Percentiles rank a stretch among this genome's conserved stretches.
Conservation (phyloP, 768 basidiomycete genomes). For the Mycena capillaripes region DNA sequence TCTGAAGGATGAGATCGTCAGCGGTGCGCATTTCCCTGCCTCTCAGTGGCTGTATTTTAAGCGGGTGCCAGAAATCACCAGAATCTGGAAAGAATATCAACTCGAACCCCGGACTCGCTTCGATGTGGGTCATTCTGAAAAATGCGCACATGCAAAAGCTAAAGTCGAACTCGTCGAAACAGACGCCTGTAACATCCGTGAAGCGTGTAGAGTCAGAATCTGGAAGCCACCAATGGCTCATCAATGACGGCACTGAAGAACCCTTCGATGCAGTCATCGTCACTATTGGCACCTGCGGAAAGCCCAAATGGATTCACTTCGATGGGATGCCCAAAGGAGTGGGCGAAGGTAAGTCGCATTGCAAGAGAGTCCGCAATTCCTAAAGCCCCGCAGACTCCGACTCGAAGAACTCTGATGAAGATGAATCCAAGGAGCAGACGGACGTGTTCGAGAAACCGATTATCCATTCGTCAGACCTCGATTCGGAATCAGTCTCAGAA, state of each 20-base stretch:
- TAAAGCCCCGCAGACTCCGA: not conserved
- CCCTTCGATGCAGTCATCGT: conserved; percentile 66
- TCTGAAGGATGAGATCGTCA: conserved; percentile 62
- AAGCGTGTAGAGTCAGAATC: conserved; percentile 41
- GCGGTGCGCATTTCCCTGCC: conserved; percentile 44
- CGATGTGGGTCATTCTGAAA: conserved; percentile 46
- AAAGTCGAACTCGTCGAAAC: no score
- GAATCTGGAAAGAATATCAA: conserved; percentile 65
- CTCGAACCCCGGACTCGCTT: conserved; percentile 62
- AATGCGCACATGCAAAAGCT: no score
- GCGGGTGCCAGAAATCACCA: conserved; percentile 47
- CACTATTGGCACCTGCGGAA: conserved; percentile 64
- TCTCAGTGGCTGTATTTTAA: not conserved
- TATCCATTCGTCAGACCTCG: conserved; percentile 64
- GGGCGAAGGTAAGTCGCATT: conserved; percentile 19
- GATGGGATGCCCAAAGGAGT: conserved; percentile 58
- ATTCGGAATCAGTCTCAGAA: conserved; percentile 47
- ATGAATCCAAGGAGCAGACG: conserved; percentile 34
- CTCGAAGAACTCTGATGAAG: conserved; percentile 4
- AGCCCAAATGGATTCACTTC: conserved; percentile 58
- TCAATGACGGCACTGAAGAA: conserved; percentile 63
- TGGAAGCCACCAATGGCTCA: conserved; percentile 55
- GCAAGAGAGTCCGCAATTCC: not conserved
- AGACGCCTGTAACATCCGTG: conserved; percentile 56
- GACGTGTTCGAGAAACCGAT: conserved; percentile 54